These are phyloP conservation scores for Petunia secreta DNA, from an alignment of 257 asterid species.

Conservation along the genomic window DNA sequence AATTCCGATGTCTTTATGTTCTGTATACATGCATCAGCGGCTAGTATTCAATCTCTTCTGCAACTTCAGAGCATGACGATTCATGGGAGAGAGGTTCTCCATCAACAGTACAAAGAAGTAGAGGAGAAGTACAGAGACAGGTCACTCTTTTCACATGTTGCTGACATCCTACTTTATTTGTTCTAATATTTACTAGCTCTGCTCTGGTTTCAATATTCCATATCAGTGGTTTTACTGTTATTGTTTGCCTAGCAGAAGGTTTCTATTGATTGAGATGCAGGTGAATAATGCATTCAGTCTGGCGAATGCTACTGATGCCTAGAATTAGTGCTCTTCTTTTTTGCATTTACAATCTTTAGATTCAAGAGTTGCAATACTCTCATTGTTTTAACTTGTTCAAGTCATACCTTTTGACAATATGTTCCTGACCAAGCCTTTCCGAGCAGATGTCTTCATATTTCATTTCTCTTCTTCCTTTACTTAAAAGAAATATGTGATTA, in stretches of 20 bases:
- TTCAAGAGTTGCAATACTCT: not conserved
- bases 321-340: not conserved
- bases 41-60: constrained; percentile 24
- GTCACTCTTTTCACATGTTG: constrained; percentile 45
- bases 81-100: constrained; percentile 65
- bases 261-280: constrained; percentile 14
- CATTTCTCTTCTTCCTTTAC: not conserved
- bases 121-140: constrained; percentile 67
- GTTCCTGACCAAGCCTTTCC: not conserved
- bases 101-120: constrained; percentile 58
- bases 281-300: not conserved
- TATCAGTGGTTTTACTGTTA: not conserved
- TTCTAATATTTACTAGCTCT: constrained; percentile 14
- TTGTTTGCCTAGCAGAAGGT: not conserved
- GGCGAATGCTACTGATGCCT: not conserved
- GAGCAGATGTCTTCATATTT: constrained; percentile 10
- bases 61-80: constrained; percentile 57
- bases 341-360: not conserved
- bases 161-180: constrained; percentile 13
- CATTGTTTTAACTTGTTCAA: not conserved
- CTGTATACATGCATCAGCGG: not conserved
- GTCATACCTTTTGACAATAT: not conserved
- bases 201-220: constrained; percentile 6
- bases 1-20: constrained; percentile 8
- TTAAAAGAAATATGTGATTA: not conserved